Conservation (phyloP, 1,284 basidiomycete species). For the Xerocomus amazonicus region DNA sequence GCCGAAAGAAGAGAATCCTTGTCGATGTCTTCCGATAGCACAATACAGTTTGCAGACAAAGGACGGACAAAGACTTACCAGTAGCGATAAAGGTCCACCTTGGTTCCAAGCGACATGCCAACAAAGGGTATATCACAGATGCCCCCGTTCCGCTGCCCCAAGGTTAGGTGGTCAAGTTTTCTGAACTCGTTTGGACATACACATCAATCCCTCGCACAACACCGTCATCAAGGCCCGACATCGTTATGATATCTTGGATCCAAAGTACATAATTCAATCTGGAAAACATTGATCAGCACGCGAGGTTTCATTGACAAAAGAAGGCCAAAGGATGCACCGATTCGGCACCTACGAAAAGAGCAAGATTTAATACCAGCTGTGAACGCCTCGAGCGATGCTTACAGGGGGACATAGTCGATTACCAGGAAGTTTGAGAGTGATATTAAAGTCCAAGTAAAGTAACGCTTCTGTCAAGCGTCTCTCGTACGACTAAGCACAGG, state of each 20-base stretch:
- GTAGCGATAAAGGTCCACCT: constrained; percentile 66
- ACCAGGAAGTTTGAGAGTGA: constrained; percentile 59
- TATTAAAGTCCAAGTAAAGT: constrained; percentile 68
- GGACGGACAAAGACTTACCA: constrained; percentile 41
- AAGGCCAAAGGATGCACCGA: constrained; percentile 40
- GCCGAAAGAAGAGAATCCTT: constrained; percentile 54
- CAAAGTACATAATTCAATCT: constrained; percentile 79
- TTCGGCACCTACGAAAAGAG: constrained; percentile 56
- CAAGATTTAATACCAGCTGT: no score
- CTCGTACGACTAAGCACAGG: constrained; percentile 12
- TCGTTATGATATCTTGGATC: constrained; percentile 61
- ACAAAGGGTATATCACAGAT: constrained; percentile 84
- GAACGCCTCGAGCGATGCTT: constrained; percentile 18
- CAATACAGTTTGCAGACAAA: background rate
- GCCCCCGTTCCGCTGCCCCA: constrained; percentile 80
- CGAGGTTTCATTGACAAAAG: no score
- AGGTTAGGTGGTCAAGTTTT: background rate
- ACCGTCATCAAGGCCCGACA: constrained; percentile 13
- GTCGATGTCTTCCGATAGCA: constrained; percentile 59
- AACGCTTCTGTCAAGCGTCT: constrained; percentile 78
- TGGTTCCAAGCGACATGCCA: constrained; percentile 58
- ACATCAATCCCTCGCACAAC: constrained; percentile 50
- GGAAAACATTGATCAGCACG: background rate
- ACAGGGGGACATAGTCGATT: constrained; percentile 87
- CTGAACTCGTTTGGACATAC: constrained; percentile 32